A percentile compares a stretch with the other conserved stretches of the same genome.
Conservation (phyloP, 208 protist genomes). For the Trypanosoma lewisi region DNA sequence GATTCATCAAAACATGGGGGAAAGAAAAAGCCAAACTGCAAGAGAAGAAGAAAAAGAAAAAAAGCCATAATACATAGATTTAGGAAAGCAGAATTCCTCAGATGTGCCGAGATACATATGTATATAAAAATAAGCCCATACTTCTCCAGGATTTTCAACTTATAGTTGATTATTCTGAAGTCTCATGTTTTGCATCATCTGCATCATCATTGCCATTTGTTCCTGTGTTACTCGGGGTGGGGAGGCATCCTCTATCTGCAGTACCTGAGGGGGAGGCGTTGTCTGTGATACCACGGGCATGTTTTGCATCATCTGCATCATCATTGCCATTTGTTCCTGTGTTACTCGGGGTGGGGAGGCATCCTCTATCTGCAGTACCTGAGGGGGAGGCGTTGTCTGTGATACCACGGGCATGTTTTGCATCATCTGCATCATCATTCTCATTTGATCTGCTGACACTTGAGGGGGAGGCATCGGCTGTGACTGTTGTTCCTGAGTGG, state of each 20-base stretch:
- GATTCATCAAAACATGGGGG: no score
- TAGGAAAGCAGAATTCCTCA: no score
- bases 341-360: neutral
- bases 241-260: neutral
- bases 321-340: constrained; percentile 16
- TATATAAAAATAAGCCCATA: no score
- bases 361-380: neutral
- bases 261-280: neutral
- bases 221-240: neutral
- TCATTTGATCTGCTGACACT: constrained; percentile 10
- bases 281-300: constrained; percentile 15
- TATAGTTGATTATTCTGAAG: no score
- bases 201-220: constrained; percentile 29
- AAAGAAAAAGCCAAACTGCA: no score
- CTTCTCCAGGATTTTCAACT: no score
- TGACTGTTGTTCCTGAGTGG: neutral
- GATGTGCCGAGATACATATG: no score
- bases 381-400: constrained; percentile 15
- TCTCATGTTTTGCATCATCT: constrained; percentile 35
- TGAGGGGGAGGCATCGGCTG: neutral
- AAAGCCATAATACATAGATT: neutral
- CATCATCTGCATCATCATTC: constrained; percentile 42
- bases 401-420: constrained; percentile 22
- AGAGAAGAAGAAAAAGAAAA: constrained; percentile 8
- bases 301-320: constrained; percentile 43